phyloP scores from a whole-genome alignment of 2,329 filamentous ascomycete genomes.

The Botrytis elliptica region DNA sequence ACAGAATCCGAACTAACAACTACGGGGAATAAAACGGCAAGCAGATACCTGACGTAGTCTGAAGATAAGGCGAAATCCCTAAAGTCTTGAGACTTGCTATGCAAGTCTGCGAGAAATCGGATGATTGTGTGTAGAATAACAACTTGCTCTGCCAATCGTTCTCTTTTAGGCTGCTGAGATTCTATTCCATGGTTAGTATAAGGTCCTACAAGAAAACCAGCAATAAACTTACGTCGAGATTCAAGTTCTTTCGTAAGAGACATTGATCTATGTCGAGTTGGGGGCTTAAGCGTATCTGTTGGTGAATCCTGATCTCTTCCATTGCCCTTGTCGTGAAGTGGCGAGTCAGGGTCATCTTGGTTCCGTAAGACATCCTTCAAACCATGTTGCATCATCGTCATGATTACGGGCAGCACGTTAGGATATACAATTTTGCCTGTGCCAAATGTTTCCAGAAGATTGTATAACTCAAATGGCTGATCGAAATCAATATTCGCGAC shows the following conservation, averaged over 20 bases:
- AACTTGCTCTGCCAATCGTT: conserved; percentile 56
- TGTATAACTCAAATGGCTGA: conserved; percentile 70
- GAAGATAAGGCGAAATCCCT: conserved; percentile 79
- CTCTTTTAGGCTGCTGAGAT: conserved; percentile 45
- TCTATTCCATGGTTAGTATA: conserved; percentile 34
- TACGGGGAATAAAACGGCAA: conserved; percentile 80
- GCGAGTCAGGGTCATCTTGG: conserved; percentile 59
- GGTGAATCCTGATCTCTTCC: conserved; percentile 31
- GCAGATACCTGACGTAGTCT: conserved; percentile 75
- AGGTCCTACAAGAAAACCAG: not conserved
- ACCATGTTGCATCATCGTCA: conserved; percentile 83
- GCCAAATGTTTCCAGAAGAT: conserved; percentile 71
- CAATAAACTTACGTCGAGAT: conserved; percentile 48
- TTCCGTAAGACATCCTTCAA: conserved; percentile 67
- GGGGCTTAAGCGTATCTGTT: conserved; percentile 21
- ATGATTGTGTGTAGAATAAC: conserved; percentile 73
- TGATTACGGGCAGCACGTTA: conserved; percentile 76
- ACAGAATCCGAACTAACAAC: conserved; percentile 84
- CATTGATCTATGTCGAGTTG: conserved; percentile 54
- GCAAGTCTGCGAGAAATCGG: conserved; percentile 75
- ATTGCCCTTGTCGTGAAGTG: conserved; percentile 38
- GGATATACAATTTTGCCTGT: conserved; percentile 68
- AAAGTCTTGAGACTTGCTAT: conserved; percentile 73
- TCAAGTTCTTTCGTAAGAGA: conserved; percentile 62
- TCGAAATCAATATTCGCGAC: conserved; percentile 72